Conservation (phyloP, 139 green algal genomes). For the Chlorella sp. region DNA sequence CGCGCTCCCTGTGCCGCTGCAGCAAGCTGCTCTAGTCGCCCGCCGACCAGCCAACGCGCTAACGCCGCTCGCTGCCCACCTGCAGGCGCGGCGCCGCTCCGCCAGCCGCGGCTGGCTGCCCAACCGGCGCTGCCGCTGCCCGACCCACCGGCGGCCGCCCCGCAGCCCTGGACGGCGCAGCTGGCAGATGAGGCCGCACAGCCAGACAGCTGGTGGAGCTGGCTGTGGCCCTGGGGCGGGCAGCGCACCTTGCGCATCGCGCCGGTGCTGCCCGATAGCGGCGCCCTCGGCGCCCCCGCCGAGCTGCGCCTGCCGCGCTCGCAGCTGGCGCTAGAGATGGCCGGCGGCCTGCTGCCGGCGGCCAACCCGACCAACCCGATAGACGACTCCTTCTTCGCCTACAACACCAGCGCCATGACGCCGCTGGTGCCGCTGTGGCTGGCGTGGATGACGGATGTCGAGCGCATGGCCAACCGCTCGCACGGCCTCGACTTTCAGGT, state of each 20-base stretch:
- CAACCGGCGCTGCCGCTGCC: too few relatives aligned
- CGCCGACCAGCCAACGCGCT: too few relatives aligned
- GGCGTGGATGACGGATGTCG: slow-evolving; percentile 42
- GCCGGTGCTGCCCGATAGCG: not conserved
- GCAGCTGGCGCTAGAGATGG: not conserved
- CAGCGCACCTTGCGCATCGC: slow-evolving; percentile 12
- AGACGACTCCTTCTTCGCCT: not conserved
- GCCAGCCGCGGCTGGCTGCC: too few relatives aligned
- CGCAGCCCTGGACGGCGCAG: too few relatives aligned
- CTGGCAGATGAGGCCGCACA: too few relatives aligned
- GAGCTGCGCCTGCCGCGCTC: slow-evolving; percentile 21
- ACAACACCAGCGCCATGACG: slow-evolving; percentile 38
- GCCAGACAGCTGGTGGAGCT: too few relatives aligned
- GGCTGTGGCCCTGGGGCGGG: not conserved
- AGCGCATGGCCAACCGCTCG: slow-evolving; percentile 31
- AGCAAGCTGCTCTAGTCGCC: too few relatives aligned
- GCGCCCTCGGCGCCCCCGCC: not conserved
- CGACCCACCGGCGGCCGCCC: too few relatives aligned
- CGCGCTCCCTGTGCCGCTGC: too few relatives aligned
- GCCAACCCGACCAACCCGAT: not conserved
- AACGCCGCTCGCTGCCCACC: too few relatives aligned
- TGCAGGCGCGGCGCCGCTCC: too few relatives aligned
- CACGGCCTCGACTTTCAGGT: slow-evolving; percentile 56
- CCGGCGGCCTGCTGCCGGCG: not conserved
- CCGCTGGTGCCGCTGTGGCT: slow-evolving; percentile 39